Percentiles rank a stretch among this genome's conserved stretches.
Evolutionary conservation across 2,329 filamentous ascomycete species (phyloP).

Genomic region (Coniochaeta hoffmannii): DNA sequence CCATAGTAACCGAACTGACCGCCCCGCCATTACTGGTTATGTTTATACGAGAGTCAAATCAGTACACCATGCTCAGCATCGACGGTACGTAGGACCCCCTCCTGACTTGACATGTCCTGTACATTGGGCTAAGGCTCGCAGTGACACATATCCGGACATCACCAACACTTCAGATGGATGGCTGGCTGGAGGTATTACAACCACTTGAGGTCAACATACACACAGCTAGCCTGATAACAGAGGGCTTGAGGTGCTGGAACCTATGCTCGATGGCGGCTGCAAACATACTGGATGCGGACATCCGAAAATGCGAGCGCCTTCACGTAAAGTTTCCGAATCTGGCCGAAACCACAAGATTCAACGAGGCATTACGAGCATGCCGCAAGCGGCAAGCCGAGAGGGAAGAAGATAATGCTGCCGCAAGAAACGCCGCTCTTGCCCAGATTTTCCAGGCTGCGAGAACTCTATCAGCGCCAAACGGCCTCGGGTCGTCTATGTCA

Average conservation of each 20-base stretch:
- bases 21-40: background rate
- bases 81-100: background rate
- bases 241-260: background rate
- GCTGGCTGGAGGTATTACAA: background rate
- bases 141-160: background rate
- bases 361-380: background rate
- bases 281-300: background rate
- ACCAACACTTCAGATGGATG: background rate
- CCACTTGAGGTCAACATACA: background rate
- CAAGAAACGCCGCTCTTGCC: background rate
- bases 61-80: background rate
- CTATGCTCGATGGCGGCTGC: background rate
- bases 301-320: background rate
- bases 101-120: no score
- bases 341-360: background rate
- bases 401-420: no score
- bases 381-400: background rate
- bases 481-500: background rate
- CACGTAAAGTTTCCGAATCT: background rate
- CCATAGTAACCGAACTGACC: background rate
- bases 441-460: no score
- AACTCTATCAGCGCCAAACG: no score
- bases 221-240: background rate
- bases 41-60: background rate
- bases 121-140: background rate